These are phyloP conservation scores for Hypsizygus marmoreus DNA, from an alignment of 768 basidiomycete genomes.

Conservation along the genomic window DNA sequence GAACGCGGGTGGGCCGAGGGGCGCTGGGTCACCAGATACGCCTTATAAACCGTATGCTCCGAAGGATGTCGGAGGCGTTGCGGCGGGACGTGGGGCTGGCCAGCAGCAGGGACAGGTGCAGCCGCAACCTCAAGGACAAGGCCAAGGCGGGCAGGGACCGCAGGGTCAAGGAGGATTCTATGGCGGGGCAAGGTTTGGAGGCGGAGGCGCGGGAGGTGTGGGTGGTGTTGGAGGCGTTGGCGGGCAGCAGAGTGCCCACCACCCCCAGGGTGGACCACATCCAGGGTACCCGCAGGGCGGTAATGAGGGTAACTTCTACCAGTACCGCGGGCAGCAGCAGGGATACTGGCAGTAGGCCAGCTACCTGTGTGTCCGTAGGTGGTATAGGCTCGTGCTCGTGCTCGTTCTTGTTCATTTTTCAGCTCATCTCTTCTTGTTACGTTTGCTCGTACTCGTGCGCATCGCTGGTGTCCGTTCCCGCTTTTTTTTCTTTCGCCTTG, in stretches of 20 bases:
- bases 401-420: slow-evolving; percentile 11
- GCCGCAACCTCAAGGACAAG: slow-evolving; percentile 54
- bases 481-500: slow-evolving; percentile 6
- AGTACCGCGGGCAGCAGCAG: slow-evolving; percentile 69
- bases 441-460: slow-evolving; percentile 9
- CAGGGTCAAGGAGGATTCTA: slow-evolving; percentile 57
- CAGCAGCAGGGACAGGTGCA: slow-evolving; percentile 47
- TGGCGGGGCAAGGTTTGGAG: slow-evolving; percentile 46
- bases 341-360: slow-evolving; percentile 59
- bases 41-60: slow-evolving; percentile 75
- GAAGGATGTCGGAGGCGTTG: slow-evolving; percentile 61
- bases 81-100: slow-evolving; percentile 44
- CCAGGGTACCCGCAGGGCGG: slow-evolving; percentile 66
- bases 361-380: slow-evolving; percentile 1
- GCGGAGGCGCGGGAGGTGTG: slow-evolving; percentile 36
- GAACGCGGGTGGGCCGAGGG: slow-evolving; percentile 48
- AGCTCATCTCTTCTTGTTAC: slow-evolving; percentile 9
- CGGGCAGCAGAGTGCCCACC: slow-evolving; percentile 43
- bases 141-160: slow-evolving; percentile 48
- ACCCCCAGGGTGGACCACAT: slow-evolving; percentile 51
- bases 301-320: slow-evolving; percentile 69
- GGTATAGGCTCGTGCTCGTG: slow-evolving; percentile 11
- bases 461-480: slow-evolving; percentile 14
- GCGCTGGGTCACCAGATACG: slow-evolving; percentile 66
- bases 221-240: slow-evolving; percentile 38